phyloP scores from a whole-genome alignment of 495 filamentous ascomycete genomes.

The Apodospora peruviana region DNA sequence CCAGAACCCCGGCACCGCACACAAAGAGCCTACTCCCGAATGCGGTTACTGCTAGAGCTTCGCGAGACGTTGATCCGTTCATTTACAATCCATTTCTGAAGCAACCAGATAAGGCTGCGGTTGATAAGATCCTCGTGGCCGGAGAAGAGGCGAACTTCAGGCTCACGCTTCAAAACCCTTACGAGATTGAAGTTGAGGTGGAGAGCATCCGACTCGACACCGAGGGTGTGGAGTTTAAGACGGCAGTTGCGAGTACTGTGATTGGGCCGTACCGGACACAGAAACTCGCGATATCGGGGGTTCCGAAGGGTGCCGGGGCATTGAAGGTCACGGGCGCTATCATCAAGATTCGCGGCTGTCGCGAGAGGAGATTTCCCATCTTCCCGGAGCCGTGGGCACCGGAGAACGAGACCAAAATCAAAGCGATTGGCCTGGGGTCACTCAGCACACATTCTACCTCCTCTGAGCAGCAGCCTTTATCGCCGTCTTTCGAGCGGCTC shows the following conservation, averaged over 20 bases:
- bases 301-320: conserved; percentile 57
- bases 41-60: conserved; percentile 44
- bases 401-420: conserved; percentile 65
- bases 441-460: conserved; percentile 39
- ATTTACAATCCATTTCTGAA: conserved; percentile 88
- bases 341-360: conserved; percentile 74
- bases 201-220: conserved; percentile 73
- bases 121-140: conserved; percentile 66
- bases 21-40: conserved; percentile 65
- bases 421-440: conserved; percentile 61
- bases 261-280: conserved; percentile 78
- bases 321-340: conserved; percentile 72
- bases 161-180: conserved; percentile 86
- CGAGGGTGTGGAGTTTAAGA: conserved; percentile 65
- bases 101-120: conserved; percentile 46
- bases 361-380: conserved; percentile 75
- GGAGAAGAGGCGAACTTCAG: conserved; percentile 70
- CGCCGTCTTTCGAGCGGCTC: conserved; percentile 27
- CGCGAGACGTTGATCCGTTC: conserved; percentile 71
- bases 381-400: conserved; percentile 72
- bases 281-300: conserved; percentile 64
- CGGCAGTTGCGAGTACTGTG: conserved; percentile 55
- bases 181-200: conserved; percentile 85
- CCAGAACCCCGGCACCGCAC: conserved; percentile 62
- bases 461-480: conserved; percentile 10